A percentile compares a stretch with the other conserved stretches of the same genome.
Conservation (phyloP, 1,139 yeast species). For the Kazachstania sp. region DNA sequence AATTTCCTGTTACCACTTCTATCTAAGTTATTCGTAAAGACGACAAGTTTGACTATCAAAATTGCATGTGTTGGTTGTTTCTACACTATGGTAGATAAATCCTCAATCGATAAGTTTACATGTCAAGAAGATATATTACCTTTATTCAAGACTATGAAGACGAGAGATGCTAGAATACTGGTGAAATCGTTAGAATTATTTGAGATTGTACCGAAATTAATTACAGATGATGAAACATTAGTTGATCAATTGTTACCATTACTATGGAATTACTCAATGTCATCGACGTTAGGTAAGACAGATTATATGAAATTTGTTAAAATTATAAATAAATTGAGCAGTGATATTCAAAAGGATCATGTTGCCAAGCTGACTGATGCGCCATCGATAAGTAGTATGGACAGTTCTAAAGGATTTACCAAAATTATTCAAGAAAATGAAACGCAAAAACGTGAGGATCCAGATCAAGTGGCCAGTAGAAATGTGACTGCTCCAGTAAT, state of each 20-base stretch:
- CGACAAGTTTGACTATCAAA: conserved; percentile 74
- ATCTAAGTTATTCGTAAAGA: conserved; percentile 66
- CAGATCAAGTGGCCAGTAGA: conserved; percentile 18
- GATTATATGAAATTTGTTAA: conserved; percentile 36
- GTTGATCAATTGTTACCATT: conserved; percentile 44
- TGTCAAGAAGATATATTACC: conserved; percentile 75
- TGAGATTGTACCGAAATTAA: conserved; percentile 35
- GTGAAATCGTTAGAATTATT: conserved; percentile 48
- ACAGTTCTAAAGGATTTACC: conserved; percentile 17
- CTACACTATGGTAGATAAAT: conserved; percentile 46
- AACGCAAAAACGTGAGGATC: conserved; percentile 13
- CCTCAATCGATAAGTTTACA: conserved; percentile 61
- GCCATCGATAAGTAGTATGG: conserved; percentile 13
- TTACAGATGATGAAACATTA: conserved; percentile 34
- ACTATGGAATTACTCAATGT: conserved; percentile 40
- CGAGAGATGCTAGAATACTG: conserved; percentile 65
- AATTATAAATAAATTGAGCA: conserved; percentile 33
- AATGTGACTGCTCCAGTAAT: conserved; percentile 20
- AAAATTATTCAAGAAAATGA: conserved; percentile 20
- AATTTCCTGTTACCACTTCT: conserved; percentile 65
- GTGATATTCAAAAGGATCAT: conserved; percentile 34
- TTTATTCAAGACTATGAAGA: conserved; percentile 61
- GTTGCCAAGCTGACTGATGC: conserved; percentile 22
- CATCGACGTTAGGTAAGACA: conserved; percentile 35
- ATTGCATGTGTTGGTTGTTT: conserved; percentile 61